These are phyloP conservation scores for Yarrowia bubula DNA, from an alignment of 805 yeast species.

Conservation along the genomic window DNA sequence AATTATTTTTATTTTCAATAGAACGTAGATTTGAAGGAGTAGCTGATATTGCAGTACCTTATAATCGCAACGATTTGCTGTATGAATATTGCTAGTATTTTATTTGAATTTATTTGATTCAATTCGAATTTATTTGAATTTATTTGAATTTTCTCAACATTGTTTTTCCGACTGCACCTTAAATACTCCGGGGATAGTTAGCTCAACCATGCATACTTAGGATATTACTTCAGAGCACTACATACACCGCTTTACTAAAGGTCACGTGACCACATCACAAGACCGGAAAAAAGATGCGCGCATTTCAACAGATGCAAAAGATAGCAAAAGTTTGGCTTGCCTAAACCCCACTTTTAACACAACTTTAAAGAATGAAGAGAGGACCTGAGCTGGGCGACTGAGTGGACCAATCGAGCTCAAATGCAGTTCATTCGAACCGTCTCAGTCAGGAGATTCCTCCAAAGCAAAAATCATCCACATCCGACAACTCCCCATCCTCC, in stretches of 20 bases:
- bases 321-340: background rate
- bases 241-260: background rate
- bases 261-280: background rate
- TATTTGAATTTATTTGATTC: too few species aligned
- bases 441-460: too few species aligned
- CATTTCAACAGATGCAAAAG: background rate
- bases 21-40: too few species aligned
- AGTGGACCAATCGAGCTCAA: background rate
- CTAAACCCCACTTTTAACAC: conserved; percentile 1
- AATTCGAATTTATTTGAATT: too few species aligned
- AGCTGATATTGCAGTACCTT: too few species aligned
- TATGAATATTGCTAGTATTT: too few species aligned
- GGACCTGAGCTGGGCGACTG: background rate
- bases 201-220: background rate
- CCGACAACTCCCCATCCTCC: background rate
- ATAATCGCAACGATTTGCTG: too few species aligned
- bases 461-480: background rate
- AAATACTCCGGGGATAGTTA: too few species aligned
- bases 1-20: too few species aligned
- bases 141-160: too few species aligned
- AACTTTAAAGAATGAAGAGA: background rate
- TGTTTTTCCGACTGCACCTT: too few species aligned
- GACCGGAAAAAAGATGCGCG: conserved; percentile 17
- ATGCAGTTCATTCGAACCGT: too few species aligned
- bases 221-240: background rate